Percentiles rank a stretch among this genome's conserved stretches.
These are phyloP conservation scores for Exobasidium cylindrosporum DNA, from an alignment of 1,284 basidiomycete genomes.

Conservation along the genomic window DNA sequence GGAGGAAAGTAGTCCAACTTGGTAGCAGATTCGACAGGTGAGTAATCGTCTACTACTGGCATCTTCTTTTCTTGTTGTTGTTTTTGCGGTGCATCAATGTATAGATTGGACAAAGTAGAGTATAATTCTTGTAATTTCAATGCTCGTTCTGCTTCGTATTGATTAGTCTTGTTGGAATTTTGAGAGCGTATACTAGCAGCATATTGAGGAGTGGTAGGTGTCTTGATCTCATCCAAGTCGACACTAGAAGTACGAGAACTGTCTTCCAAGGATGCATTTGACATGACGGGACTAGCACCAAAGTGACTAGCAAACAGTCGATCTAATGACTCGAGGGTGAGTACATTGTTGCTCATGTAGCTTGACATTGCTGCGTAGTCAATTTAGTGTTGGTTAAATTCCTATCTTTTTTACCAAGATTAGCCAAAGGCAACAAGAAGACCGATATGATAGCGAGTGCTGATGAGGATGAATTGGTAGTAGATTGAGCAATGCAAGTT, in stretches of 20 bases:
- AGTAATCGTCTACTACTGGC: too few species aligned
- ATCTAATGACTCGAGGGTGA: neutral
- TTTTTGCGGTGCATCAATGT: neutral
- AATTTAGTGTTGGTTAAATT: too few species aligned
- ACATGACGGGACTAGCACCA: neutral
- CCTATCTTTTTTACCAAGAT: too few species aligned
- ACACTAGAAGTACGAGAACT: neutral
- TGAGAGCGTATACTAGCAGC: neutral
- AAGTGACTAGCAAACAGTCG: constrained; percentile 11
- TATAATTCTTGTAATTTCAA: neutral
- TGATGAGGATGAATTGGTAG: too few species aligned
- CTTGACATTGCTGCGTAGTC: too few species aligned
- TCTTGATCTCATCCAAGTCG: neutral
- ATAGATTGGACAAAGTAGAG: neutral
- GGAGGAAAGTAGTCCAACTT: too few species aligned
- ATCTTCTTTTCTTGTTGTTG: too few species aligned
- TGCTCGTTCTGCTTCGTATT: neutral
- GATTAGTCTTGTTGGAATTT: neutral
- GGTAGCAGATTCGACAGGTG: too few species aligned
- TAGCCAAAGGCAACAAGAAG: too few species aligned
- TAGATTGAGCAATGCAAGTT: too few species aligned
- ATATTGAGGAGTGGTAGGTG: too few species aligned
- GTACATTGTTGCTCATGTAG: neutral
- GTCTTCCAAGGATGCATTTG: neutral
- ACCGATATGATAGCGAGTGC: too few species aligned